Base-by-base conservation (phyloP, 164 flowering plant species). In the Tetrastigma voinierianum region DNA sequence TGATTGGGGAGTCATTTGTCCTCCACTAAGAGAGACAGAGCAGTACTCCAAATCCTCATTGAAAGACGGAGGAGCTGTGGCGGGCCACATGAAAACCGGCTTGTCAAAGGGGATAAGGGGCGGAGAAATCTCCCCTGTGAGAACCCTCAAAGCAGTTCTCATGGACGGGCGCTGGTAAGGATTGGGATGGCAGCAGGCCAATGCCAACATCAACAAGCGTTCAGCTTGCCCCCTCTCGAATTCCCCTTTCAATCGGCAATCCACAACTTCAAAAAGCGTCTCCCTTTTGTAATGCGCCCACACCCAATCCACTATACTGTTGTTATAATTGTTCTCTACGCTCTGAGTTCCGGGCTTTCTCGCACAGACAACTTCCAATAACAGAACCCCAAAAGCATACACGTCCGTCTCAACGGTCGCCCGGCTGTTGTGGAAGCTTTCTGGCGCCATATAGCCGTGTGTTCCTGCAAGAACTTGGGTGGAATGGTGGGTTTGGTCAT, bases 171-270 rank as follows among this genome's bases (percentile, higher is more conserved):
- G 77, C 18, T 72, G n/a, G 55, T 70, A n/a, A n/a, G 87, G 89
- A 55, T 84, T 77, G 8, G 90, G 88, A 63, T 82, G 85, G 62
- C 86, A 86, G 55, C 90, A 84, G 18, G 85, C 80, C 64, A 86
- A 68, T 19, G 85, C 86, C 62, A 86, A 24, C 43, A 70, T 14
- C 0, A 86, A 69, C 58, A 72, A 48, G 8, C 73, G n/a, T 24
- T 74, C 79, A 57, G 62, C 68, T 44, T 82, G 80, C 17, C n/a
- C n/a, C 66, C 68, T 40, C 14, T 69, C 25, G 13, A 70, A 69
- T 0, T 72, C 51, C 2, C 72, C 77, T 0, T 67, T 43, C 74
- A 86, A 58, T n/a, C 68, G 60, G 10, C 19, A 12, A 70, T 84
- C 86, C 0, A 76, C 80, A 0, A 76, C 82, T 11, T 71, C 77